Conservation (phyloP, 257 asterid genomes). For the Solanum habrochaites region DNA sequence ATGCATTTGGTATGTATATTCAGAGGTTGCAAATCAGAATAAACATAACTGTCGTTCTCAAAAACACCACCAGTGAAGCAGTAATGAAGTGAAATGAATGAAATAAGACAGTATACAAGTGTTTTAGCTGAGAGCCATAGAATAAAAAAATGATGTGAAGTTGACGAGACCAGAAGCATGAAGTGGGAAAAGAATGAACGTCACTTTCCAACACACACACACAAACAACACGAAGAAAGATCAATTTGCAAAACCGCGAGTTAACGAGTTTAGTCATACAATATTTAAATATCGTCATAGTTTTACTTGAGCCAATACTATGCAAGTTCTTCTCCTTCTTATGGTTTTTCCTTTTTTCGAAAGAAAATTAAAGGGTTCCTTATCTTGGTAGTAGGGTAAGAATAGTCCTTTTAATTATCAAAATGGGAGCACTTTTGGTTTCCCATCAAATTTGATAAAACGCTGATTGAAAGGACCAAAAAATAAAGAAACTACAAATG, state of each 20-base stretch:
- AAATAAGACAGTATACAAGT: background rate
- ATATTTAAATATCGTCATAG: background rate
- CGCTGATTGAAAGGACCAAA: background rate
- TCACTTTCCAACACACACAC: background rate
- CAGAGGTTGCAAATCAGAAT: background rate
- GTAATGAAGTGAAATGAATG: background rate
- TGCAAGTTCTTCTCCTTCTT: background rate
- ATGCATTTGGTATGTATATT: background rate
- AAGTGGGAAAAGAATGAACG: background rate
- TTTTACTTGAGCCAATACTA: background rate
- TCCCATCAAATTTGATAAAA: background rate
- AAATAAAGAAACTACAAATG: background rate
- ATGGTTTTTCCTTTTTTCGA: background rate
- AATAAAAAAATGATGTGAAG: background rate
- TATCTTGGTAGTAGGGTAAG: background rate
- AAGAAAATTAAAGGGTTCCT: background rate
- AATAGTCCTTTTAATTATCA: background rate
- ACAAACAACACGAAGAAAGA: background rate
- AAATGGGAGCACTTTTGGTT: background rate
- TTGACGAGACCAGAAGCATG: background rate
- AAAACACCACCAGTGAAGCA: background rate
- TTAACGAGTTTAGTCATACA: background rate
- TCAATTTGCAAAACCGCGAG: background rate
- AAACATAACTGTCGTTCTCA: background rate
- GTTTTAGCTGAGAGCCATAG: background rate